Conservation (phyloP, 257 asterid genomes). For the Verbascum thapsus region DNA sequence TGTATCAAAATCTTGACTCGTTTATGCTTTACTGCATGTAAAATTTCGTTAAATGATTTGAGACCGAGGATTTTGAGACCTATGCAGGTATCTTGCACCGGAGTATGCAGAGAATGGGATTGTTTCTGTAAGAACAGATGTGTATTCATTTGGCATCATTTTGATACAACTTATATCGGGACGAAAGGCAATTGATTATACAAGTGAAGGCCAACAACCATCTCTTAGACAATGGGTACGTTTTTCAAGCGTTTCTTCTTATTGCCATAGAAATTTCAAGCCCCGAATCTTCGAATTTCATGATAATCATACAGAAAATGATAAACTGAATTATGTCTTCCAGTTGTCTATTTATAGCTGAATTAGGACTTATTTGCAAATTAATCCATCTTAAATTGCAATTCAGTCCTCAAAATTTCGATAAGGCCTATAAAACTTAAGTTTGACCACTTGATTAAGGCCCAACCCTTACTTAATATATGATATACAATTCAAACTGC, state of each 20-base stretch:
- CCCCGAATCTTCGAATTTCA: too few relatives aligned
- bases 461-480: too few relatives aligned
- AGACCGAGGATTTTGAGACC: constrained; percentile 18
- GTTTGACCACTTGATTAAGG: too few relatives aligned
- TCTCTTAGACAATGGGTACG: constrained; percentile 77
- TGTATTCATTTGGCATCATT: constrained; percentile 67
- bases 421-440: too few relatives aligned
- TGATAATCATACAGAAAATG: too few relatives aligned
- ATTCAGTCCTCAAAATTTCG: too few relatives aligned
- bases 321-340: too few relatives aligned
- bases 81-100: constrained; percentile 76
- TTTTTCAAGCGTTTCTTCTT: background rate
- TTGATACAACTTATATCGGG: constrained; percentile 78
- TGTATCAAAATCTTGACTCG: background rate
- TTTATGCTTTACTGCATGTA: constrained; percentile 6
- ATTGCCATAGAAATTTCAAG: constrained; percentile 5
- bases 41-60: constrained; percentile 6
- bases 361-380: too few relatives aligned
- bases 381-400: too few relatives aligned
- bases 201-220: constrained; percentile 47
- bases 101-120: constrained; percentile 76
- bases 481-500: too few relatives aligned
- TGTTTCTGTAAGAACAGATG: constrained; percentile 74
- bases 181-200: constrained; percentile 59
- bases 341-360: too few relatives aligned